Conservation (phyloP, 495 filamentous ascomycete species). For the Amniculicola lignicola region DNA sequence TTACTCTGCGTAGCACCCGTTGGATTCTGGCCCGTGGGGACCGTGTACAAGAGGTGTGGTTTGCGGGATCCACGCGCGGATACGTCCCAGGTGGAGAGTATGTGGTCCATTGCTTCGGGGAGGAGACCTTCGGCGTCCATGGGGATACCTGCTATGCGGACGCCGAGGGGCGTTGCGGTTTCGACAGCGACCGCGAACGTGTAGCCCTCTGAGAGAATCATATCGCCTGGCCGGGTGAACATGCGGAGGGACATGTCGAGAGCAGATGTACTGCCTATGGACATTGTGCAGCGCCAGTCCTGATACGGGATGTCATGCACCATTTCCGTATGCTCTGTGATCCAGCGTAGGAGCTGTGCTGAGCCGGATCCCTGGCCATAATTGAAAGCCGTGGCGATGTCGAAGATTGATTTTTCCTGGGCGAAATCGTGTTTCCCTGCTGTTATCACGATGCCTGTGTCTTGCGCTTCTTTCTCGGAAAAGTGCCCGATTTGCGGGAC, state of each 20-base stretch:
- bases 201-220: conserved; percentile 78
- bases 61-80: conserved; percentile 56
- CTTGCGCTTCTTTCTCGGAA: conserved; percentile 58
- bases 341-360: conserved; percentile 80
- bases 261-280: conserved; percentile 72
- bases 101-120: conserved; percentile 60
- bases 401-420: conserved; percentile 62
- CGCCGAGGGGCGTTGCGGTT: conserved; percentile 72
- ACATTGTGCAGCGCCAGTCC: conserved; percentile 78
- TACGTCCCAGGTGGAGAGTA: conserved; percentile 67
- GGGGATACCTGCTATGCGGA: conserved; percentile 65
- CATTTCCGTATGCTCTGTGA: conserved; percentile 89
- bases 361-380: conserved; percentile 84
- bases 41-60: conserved; percentile 76
- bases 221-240: conserved; percentile 69
- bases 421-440: conserved; percentile 80
- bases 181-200: conserved; percentile 81
- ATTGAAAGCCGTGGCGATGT: conserved; percentile 81
- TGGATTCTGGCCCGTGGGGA: conserved; percentile 87
- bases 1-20: conserved; percentile 77
- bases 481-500: conserved; percentile 67
- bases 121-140: conserved; percentile 79
- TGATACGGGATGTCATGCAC: conserved; percentile 70
- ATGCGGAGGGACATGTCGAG: conserved; percentile 76
- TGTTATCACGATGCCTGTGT: conserved; percentile 44